phyloP scores from a whole-genome alignment of 305 asterid species.

The Solanum chacoense region DNA sequence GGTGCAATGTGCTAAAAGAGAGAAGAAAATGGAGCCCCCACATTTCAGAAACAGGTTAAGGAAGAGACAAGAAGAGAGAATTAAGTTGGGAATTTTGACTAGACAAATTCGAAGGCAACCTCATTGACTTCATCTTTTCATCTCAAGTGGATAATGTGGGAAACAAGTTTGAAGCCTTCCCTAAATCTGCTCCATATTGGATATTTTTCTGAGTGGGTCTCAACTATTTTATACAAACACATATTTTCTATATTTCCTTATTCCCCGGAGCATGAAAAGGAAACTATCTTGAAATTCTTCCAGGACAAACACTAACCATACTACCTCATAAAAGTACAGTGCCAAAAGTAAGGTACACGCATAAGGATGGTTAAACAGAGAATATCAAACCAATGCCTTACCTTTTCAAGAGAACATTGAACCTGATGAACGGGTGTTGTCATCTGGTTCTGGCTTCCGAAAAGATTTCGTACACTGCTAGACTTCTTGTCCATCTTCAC shows the following conservation, averaged over 20 bases:
- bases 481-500: conserved; percentile 70
- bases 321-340: neutral
- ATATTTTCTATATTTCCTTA: neutral
- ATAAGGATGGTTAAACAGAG: neutral
- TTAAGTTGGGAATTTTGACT: neutral
- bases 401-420: conserved; percentile 75
- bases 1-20: neutral
- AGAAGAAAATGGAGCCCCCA: neutral
- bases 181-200: neutral
- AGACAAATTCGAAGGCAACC: neutral
- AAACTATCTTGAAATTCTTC: neutral
- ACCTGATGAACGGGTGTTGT: conserved; percentile 65
- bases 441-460: conserved; percentile 58
- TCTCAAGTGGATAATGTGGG: neutral
- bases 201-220: neutral
- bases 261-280: neutral
- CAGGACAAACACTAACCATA: neutral
- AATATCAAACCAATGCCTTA: conserved; percentile 9
- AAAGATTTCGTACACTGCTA: conserved; percentile 33
- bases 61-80: neutral
- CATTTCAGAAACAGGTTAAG: neutral
- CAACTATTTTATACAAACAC: neutral
- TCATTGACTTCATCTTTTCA: neutral
- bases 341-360: neutral
- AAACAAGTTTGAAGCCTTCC: neutral